These are phyloP conservation scores for Anthostomella pinea DNA, from an alignment of 2,329 filamentous ascomycete species.

Conservation along the genomic window DNA sequence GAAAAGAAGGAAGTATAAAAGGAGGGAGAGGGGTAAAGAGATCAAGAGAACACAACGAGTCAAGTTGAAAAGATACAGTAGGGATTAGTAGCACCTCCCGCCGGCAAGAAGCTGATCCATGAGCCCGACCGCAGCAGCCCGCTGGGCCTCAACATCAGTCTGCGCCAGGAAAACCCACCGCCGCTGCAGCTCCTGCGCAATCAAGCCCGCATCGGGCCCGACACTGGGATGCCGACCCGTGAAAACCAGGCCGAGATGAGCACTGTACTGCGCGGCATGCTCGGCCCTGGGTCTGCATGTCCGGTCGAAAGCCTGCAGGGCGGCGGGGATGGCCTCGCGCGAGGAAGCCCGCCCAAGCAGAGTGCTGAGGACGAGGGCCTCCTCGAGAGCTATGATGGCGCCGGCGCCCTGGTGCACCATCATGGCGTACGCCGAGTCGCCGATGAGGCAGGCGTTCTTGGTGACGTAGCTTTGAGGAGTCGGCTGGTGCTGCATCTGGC, in stretches of 20 bases:
- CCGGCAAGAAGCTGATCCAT: no score
- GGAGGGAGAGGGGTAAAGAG: no score
- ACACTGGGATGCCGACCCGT: constrained; percentile 21
- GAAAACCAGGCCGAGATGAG: constrained; percentile 17
- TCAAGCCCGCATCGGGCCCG: no score
- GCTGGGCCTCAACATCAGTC: no score
- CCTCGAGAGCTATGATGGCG: constrained; percentile 22
- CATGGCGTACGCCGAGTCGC: constrained; percentile 26
- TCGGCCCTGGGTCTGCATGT: constrained; percentile 29
- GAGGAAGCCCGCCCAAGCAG: constrained; percentile 25
- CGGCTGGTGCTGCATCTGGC: constrained; percentile 22
- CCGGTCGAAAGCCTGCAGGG: constrained; percentile 28
- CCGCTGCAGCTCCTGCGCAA: no score
- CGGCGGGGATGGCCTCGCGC: constrained; percentile 18
- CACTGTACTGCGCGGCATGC: constrained; percentile 14
- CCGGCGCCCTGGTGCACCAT: constrained; percentile 19
- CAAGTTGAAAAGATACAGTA: no score
- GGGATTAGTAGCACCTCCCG: no score
- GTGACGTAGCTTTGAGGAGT: constrained; percentile 21
- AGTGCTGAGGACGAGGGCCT: constrained; percentile 26
- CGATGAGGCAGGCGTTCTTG: constrained; percentile 23
- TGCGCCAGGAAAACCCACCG: no score
- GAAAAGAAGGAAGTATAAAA: no score
- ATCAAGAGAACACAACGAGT: no score
- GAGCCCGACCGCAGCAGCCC: no score